Evolutionary conservation across 2,329 filamentous ascomycete genomes (phyloP), one percentile per base, ranked within the genome.

Genomic region (Neofusicoccum sp.): DNA sequence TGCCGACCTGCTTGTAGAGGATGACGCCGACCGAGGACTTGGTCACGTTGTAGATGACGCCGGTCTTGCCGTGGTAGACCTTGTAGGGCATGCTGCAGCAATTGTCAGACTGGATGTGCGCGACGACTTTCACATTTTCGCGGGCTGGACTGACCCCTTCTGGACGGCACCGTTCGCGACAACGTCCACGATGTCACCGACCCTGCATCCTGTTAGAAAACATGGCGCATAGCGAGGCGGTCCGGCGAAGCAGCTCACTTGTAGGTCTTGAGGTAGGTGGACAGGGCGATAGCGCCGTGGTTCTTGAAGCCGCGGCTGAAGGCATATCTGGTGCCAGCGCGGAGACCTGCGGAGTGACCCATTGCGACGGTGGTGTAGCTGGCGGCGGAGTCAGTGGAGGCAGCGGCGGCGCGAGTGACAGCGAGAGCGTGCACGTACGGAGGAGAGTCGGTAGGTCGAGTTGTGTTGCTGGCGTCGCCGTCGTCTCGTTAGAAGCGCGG

Each of bases 1-100:
- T 95, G 85, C 93, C 93, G 81, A 99, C 95, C 83, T 96, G 92
- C 89, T 97, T 97, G 91, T 96, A 94, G 84, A 99, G 91, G 85
- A 99, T 97, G 82, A 99, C 91, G 77, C 95, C 95, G 80, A 99
- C 93, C 71, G 95, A 91, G 76, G 88, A 91, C 89, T 97, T 97
- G 84, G 94, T 95, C 77, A 99, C 95, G 87, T 99, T 99, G 91
- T 96, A 97, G 84, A 97, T 85, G 76, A 97, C 91, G 79, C 93
- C 93, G 61, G 76, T 77, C 91, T 98, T 98, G 79, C 94, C 95
- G 88, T 98, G 93, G 90, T 96, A 97, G 84, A 97, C 91, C 88
- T 97, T 97, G 90, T 93, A 93, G 76, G 94, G 93, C 92, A 97
- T 95, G 86, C 92, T 93, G 76, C 52, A 71, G 71, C 74, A 75